Evolutionary conservation across 2,329 filamentous ascomycete genomes (phyloP), one percentile per base, ranked within the genome.

Genomic region (Thielaviopsis punctulata): DNA sequence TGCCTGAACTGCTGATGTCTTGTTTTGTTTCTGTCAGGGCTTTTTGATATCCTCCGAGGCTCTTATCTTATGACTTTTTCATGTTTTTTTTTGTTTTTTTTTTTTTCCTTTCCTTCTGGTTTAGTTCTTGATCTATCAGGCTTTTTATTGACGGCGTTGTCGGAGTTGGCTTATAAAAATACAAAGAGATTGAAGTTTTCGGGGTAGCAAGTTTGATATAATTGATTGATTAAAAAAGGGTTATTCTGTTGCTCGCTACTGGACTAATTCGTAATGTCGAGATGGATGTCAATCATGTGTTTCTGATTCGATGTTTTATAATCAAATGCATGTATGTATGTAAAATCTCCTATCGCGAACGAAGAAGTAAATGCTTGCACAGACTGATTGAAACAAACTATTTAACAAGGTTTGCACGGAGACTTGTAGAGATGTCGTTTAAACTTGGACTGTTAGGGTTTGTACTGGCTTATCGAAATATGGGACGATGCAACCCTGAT

Each of bases 31-130:
- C 27, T 24, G 44, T 19, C n/a, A 18, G 30, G 30, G 33, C 19
- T 10, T n/a, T n/a, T 49, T 41, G 27, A 9, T 39, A 18, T 15
- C 18, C 36, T 49, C 36, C 13, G 36, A 15, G 3, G 36, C 25
- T 25, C 13, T 49, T 41, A 39, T 49, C 47, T n/a, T 36, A 41
- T 25, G 47, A 49, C 47, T 19, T 36, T 41, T 25, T 23, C 19
- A 36, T 48, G 9, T 23, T 48, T 12, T 24, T 39, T 19, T 21
- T 48, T 47, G 25, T 33, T 13, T 33, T 33, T 12, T 18, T 18
- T 36, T 21, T 15, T 36, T 19, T 71, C 44, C 93, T 74, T 58
- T 83, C 78, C 66, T 94, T 77, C 63, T 90, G 92, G 0, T 87
- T 87, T 45, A 2, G 10, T 39, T 41, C n/a, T 41, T 41, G 21